A percentile compares a stretch with the other conserved stretches of the same genome.
Evolutionary conservation across 169 alveolate species (phyloP).

Genomic region (Eimeria falciformis): DNA sequence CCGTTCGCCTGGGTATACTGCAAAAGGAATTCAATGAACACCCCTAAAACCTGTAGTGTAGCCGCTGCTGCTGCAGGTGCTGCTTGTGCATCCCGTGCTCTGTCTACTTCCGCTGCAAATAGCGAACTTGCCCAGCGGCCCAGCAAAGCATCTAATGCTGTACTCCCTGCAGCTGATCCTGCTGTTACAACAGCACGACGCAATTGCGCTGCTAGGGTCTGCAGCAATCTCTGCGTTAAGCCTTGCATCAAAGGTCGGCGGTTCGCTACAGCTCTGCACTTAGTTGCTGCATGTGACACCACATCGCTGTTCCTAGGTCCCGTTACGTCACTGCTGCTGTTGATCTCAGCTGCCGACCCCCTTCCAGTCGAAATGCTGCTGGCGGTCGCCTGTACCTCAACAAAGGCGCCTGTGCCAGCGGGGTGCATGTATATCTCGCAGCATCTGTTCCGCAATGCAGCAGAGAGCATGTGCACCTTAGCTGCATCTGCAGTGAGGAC

Average conservation of each 20-base stretch:
- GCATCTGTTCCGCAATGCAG: constrained; percentile 98
- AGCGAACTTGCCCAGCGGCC: constrained; percentile 18
- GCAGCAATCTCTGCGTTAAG: constrained; percentile 17
- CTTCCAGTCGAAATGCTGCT: too few relatives aligned
- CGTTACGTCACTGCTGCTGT: background rate
- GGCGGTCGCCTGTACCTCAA: too few relatives aligned
- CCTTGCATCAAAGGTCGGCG: constrained; percentile 43
- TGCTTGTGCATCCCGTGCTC: background rate
- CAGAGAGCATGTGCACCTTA: constrained; percentile 96
- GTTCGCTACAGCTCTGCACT: too few relatives aligned
- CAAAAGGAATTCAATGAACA: background rate
- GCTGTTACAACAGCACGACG: background rate
- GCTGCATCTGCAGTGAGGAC: constrained; percentile 98
- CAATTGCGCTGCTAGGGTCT: constrained; percentile 35
- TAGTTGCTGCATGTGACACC: too few relatives aligned
- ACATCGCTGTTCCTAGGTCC: too few relatives aligned
- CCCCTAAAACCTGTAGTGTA: constrained; percentile 36
- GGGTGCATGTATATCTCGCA: constrained; percentile 95
- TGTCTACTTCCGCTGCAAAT: constrained; percentile 25
- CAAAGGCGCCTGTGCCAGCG: constrained; percentile 60
- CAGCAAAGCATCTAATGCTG: background rate
- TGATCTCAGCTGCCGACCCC: too few relatives aligned
- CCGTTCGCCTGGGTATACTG: background rate
- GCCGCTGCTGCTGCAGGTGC: constrained; percentile 37
- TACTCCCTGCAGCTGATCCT: background rate